Evolutionary conservation across 768 basidiomycete genomes (phyloP), one percentile per base, ranked within the genome.

Genomic region (Strobilomyces echinocephalus): DNA sequence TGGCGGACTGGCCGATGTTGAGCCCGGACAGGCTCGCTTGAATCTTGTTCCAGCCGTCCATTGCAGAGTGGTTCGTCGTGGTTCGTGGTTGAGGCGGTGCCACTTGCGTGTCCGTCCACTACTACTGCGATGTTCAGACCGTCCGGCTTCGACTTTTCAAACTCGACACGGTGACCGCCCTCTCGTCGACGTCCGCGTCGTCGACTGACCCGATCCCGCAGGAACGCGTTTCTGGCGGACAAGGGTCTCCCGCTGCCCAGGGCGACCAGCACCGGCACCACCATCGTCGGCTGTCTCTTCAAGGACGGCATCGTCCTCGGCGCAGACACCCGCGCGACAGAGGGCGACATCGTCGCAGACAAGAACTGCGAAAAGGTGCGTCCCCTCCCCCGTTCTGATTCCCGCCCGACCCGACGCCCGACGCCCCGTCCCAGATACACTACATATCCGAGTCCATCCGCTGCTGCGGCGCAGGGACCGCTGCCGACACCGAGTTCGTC

Each of bases 281-380:
- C 95, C 46, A 98, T 99, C 76, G 97, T 99, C 16, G 97, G 97
- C 26, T 92, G 92, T 65, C 73, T 97, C 51, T 97, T 88, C 72
- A 86, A 85, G 60, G 91, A 91, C 65, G 97, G 97, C 6, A 85
- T 99, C 60, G 82, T 95, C 16, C 81, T 99, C 6, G 97, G 95
- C 43, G 97, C 97, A 14, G 97, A 98, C 71, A 99, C 97, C 1
- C 80, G 95, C 62, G 95, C 97, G 5, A 98, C 97, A 0, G 91
- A 86, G 56, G 97, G 95, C 1, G 81, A 82, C 21, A 97, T 98
- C 59, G 91, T 99, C 26, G 92, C 92, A 0, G 95, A 98, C 76
- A 98, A 99, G 82, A 99, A 99, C 74, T 99, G 97, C 72, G 97
- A 98, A 76, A 99, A 99, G 88, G 95, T 95, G 51, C 44, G 74